A percentile compares a stretch with the other conserved stretches of the same genome.
These are phyloP conservation scores for Santalum album DNA, from an alignment of 164 flowering plant species.

Conservation along the genomic window DNA sequence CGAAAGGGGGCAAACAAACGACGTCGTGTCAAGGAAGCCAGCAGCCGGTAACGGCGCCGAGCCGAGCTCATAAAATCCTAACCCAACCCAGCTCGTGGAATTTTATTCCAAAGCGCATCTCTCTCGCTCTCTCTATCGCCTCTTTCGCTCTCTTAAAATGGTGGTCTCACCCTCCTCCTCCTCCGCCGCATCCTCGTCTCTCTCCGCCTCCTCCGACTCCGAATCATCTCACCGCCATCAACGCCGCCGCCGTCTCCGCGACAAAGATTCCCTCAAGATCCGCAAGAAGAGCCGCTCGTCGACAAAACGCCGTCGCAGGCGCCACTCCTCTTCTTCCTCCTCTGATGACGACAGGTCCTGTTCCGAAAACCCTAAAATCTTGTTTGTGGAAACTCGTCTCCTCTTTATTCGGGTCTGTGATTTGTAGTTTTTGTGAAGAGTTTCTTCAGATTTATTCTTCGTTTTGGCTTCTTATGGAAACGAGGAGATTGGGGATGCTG, in stretches of 20 bases:
- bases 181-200: conserved; percentile 28
- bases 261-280: conserved; percentile 41
- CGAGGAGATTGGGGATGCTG: too few relatives aligned
- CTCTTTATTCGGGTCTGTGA: not conserved
- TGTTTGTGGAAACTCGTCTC: too few relatives aligned
- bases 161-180: conserved; percentile 29
- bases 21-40: too few relatives aligned
- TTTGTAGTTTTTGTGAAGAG: not conserved
- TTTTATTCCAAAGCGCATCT: not conserved
- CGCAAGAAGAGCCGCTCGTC: conserved; percentile 43
- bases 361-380: not conserved
- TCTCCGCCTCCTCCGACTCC: conserved; percentile 25
- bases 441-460: not conserved
- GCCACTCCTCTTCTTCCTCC: conserved; percentile 22
- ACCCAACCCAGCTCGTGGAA: too few relatives aligned
- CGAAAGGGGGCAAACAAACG: too few relatives aligned
- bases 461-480: not conserved
- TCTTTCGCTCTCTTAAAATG: conserved; percentile 6
- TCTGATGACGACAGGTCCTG: conserved; percentile 29
- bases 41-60: too few relatives aligned
- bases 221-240: conserved; percentile 31
- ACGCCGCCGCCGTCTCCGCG: conserved; percentile 28
- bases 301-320: conserved; percentile 54
- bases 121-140: conserved; percentile 21
- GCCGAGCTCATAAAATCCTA: too few relatives aligned